phyloP scores from a whole-genome alignment of 352 stramenopile genomes.

The Globisporangium lucens region DNA sequence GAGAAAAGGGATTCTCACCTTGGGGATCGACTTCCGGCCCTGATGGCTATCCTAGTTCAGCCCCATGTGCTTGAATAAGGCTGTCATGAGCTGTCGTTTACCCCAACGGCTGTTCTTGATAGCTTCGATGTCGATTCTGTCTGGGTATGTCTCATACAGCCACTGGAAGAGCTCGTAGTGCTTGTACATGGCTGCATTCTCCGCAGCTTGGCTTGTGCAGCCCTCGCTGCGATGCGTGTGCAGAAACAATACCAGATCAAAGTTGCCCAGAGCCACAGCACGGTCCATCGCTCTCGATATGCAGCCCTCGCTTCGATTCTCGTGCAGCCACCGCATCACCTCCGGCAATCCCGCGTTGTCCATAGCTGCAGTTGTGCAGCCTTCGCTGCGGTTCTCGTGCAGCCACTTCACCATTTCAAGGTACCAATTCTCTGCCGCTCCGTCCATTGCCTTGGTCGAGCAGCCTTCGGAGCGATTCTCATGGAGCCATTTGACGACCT shows the following conservation, averaged over 20 bases:
- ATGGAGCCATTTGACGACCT: not conserved
- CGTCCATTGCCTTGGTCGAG: not conserved
- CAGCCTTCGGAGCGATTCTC: constrained; percentile 1
- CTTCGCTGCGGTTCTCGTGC: not conserved
- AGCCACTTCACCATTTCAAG: not conserved
- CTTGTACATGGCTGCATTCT: not conserved
- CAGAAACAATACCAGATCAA: not conserved
- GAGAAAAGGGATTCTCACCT: no score
- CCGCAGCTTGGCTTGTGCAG: not conserved
- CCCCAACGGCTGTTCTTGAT: not conserved
- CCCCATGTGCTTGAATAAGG: not conserved
- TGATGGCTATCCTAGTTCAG: not conserved
- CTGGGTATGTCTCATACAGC: not conserved
- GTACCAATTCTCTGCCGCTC: not conserved
- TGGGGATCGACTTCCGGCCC: no score
- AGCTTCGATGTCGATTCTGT: not conserved
- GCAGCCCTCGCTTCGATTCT: not conserved
- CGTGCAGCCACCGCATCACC: not conserved
- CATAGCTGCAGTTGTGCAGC: not conserved
- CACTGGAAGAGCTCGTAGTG: constrained; percentile 7
- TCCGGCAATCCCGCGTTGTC: not conserved
- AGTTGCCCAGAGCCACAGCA: not conserved
- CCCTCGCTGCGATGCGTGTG: not conserved
- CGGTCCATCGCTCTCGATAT: not conserved
- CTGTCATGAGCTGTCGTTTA: no score